Base-by-base conservation (phyloP, 768 basidiomycete species). In the Mycena rebaudengoi region DNA sequence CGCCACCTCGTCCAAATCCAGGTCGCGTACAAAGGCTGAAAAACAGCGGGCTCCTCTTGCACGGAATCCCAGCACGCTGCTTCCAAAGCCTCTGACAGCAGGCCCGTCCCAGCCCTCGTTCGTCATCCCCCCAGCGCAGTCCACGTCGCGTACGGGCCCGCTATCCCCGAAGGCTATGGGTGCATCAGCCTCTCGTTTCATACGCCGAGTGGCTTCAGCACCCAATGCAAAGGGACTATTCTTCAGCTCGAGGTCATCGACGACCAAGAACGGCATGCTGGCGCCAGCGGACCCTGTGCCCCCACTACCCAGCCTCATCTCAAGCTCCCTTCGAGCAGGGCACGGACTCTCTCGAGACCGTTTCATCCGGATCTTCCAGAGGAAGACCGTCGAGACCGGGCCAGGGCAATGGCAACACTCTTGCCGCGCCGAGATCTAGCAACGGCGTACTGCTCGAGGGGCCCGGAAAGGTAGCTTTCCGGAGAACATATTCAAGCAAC, bases 141-240 rank as follows among this genome's bases (percentile, higher is more conserved):
- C 82, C 68, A 80, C 84, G 62, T 81, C 84, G 35, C 84, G 84
- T 35, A 71, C 82, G 2, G 85, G 81, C 20, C 86, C 89, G 11
- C 78, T 92, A 39, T 89, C 88, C 7, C 89, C 91, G 29, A 88
- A 85, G 70, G 83, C 85, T 21, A 86, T 94, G 78, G 82, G 88
- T 51, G 88, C 89, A 16, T 88, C 89, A 0, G 92, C 94, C 10
- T 87, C 92, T 48, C 90, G 96, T 33, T 96, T 98, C 79, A 89
- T 99, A 29, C 91, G 97, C 53, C 90, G 97, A 49, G 97, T 99
- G 46, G 95, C 96, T 4, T 98, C 95, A 10, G 96, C 98, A 3
- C 97, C 97, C 3, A 99, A 98, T 73, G 91, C 96, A 32, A 99
- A 98, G 75, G 92, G 91, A 28, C 83, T 99, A 29, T 95, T 99